Percentiles rank a stretch among this genome's conserved stretches.
These are phyloP conservation scores for Aspergillus neotritici DNA, from an alignment of 2,329 filamentous ascomycete species.

Conservation along the genomic window DNA sequence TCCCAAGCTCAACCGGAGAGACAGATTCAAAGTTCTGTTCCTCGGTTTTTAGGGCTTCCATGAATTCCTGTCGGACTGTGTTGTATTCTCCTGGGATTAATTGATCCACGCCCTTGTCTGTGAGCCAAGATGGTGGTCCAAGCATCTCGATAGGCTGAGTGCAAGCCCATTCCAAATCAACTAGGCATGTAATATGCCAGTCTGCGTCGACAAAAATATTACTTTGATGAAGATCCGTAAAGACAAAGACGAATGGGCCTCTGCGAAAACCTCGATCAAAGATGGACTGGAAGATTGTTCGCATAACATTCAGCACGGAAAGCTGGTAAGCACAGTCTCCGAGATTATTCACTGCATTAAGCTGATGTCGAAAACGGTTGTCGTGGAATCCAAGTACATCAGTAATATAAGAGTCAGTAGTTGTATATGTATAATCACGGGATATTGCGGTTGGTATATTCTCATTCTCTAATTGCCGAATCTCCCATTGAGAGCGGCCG, in stretches of 20 bases:
- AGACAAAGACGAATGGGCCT: conserved; percentile 10
- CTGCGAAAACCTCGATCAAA: conserved; percentile 1
- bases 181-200: conserved; percentile 20
- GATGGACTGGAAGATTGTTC: neutral
- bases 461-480: conserved; percentile 9
- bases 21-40: conserved; percentile 1
- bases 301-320: conserved; percentile 11
- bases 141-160: conserved; percentile 19
- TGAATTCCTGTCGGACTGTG: conserved; percentile 11
- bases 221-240: conserved; percentile 39
- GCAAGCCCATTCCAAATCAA: conserved; percentile 21
- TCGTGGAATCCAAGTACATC: conserved; percentile 9
- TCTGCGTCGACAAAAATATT: conserved; percentile 23
- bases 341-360: conserved; percentile 18
- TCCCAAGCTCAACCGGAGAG: neutral
- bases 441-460: conserved; percentile 5
- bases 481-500: conserved; percentile 11
- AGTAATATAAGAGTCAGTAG: conserved; percentile 5
- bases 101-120: conserved; percentile 14
- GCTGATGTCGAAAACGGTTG: conserved; percentile 14
- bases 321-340: conserved; percentile 14
- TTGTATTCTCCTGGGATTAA: conserved; percentile 13
- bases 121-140: conserved; percentile 19
- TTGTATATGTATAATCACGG: conserved; percentile 7
- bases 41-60: conserved; percentile 8